A percentile compares a stretch with the other conserved stretches of the same genome.
phyloP scores from a whole-genome alignment of 2,329 filamentous ascomycete genomes.

The Fusarium compactum region DNA sequence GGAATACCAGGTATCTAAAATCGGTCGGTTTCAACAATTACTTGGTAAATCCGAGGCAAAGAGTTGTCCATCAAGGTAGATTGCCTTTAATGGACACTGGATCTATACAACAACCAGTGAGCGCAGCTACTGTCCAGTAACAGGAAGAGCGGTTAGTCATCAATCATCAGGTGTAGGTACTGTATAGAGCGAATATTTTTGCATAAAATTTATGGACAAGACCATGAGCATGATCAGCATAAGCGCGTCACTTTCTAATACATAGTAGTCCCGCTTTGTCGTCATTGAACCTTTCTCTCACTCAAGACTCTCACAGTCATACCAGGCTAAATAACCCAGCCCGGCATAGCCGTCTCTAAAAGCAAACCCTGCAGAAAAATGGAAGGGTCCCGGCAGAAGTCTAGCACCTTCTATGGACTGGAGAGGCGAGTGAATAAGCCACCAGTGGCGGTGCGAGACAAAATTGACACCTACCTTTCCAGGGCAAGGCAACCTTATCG shows the following conservation, averaged over 20 bases:
- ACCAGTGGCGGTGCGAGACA: conserved; percentile 42
- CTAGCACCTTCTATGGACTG: conserved; percentile 50
- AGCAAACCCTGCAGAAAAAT: neutral
- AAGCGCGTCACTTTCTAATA: conserved; percentile 23
- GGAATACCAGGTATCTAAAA: neutral
- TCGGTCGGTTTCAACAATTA: neutral
- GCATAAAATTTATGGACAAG: neutral
- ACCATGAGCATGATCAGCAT: neutral
- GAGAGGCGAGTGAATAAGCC: conserved; percentile 23
- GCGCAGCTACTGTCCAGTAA: neutral
- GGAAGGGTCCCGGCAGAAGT: conserved; percentile 30
- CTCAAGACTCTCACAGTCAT: conserved; percentile 19
- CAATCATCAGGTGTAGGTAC: neutral
- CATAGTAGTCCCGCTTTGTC: conserved; percentile 34
- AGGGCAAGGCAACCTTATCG: conserved; percentile 30
- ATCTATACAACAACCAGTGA: conserved; percentile 5
- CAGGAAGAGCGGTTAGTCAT: conserved; percentile 40
- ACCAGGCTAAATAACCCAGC: conserved; percentile 13
- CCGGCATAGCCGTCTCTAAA: conserved; percentile 13
- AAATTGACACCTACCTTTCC: conserved; percentile 22
- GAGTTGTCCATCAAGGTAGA: conserved; percentile 50
- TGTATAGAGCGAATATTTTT: neutral
- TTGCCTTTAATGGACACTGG: conserved; percentile 4
- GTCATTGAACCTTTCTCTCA: conserved; percentile 24
- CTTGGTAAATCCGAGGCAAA: neutral